phyloP scores from a whole-genome alignment of 257 asterid species.

The Salvia hispanica region DNA sequence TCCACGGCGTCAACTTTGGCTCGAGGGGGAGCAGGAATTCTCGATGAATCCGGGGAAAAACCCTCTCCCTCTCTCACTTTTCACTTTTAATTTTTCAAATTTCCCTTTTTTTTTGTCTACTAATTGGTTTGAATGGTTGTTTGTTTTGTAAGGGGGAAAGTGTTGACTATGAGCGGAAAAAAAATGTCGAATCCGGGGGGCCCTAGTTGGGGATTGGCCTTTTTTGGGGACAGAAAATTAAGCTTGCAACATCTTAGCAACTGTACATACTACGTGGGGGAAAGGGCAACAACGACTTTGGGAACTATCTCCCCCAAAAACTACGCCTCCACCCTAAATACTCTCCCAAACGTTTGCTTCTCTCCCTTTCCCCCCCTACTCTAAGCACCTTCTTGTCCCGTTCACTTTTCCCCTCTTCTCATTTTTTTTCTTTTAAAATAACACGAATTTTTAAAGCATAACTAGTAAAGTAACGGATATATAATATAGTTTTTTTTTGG shows the following conservation, averaged over 20 bases:
- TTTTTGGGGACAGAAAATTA: slow-evolving; percentile 19
- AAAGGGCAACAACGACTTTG: slow-evolving; percentile 49
- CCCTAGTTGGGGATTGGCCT: slow-evolving; percentile 8
- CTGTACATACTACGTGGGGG: slow-evolving; percentile 40
- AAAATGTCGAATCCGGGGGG: slow-evolving; percentile 35
- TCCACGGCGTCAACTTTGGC: slow-evolving; percentile 56
- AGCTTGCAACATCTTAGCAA: slow-evolving; percentile 24
- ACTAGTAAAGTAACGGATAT: no score
- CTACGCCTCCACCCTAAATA: slow-evolving; percentile 28
- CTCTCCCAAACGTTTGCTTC: slow-evolving; percentile 38
- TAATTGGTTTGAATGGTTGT: no score
- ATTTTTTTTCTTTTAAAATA: no score
- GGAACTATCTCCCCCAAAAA: slow-evolving; percentile 38
- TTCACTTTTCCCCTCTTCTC: no score
- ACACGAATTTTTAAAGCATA: no score
- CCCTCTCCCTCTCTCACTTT: background rate
- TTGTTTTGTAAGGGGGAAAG: slow-evolving; percentile 35
- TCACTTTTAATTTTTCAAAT: background rate
- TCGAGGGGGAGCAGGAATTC: slow-evolving; percentile 68
- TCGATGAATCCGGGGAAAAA: slow-evolving; percentile 52
- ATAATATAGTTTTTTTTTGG: no score
- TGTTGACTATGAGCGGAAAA: slow-evolving; percentile 31
- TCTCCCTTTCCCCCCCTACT: slow-evolving; percentile 27
- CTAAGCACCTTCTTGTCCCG: slow-evolving; percentile 28
- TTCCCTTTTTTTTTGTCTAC: background rate